Conservation (phyloP, 83 land plant species). For the Thuja plicata region DNA sequence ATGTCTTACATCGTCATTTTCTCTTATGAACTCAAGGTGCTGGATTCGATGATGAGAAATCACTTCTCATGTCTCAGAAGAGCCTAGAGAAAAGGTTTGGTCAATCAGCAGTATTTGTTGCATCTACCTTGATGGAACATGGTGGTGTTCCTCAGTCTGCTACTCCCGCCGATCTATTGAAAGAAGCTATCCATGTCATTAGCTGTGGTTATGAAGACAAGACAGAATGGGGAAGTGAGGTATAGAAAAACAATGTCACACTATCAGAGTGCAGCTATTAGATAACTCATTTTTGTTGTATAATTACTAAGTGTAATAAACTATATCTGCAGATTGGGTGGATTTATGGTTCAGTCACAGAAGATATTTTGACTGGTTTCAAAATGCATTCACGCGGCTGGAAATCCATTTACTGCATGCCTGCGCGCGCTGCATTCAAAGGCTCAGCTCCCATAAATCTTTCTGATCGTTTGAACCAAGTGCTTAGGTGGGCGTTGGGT, state of each 20-base stretch:
- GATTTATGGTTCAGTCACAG: conserved; percentile 83
- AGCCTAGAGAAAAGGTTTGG: conserved; percentile 83
- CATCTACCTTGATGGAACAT: conserved; percentile 68
- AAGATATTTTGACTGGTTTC: conserved; percentile 88
- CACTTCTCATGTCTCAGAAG: conserved; percentile 68
- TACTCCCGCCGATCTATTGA: conserved; percentile 53
- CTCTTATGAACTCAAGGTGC: conserved; percentile 12
- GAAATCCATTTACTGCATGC: conserved; percentile 86
- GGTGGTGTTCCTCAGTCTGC: conserved; percentile 70
- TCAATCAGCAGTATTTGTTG: conserved; percentile 75
- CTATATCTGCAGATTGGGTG: conserved; percentile 36
- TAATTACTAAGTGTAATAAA: not conserved
- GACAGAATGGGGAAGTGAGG: conserved; percentile 87
- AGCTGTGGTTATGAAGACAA: conserved; percentile 86
- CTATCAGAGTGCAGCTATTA: not conserved
- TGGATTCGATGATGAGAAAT: conserved; percentile 70
- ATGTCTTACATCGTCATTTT: not conserved
- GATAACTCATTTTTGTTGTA: not conserved
- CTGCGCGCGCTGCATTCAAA: conserved; percentile 78
- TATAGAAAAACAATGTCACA: not conserved
- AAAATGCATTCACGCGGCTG: conserved; percentile 90
- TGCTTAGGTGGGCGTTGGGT: conserved; percentile 85
- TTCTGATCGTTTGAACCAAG: conserved; percentile 83
- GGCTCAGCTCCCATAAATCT: conserved; percentile 85
- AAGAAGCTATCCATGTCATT: conserved; percentile 81